Conservation (phyloP, 148 eudicot species). For the Dianthus caryophyllus region DNA sequence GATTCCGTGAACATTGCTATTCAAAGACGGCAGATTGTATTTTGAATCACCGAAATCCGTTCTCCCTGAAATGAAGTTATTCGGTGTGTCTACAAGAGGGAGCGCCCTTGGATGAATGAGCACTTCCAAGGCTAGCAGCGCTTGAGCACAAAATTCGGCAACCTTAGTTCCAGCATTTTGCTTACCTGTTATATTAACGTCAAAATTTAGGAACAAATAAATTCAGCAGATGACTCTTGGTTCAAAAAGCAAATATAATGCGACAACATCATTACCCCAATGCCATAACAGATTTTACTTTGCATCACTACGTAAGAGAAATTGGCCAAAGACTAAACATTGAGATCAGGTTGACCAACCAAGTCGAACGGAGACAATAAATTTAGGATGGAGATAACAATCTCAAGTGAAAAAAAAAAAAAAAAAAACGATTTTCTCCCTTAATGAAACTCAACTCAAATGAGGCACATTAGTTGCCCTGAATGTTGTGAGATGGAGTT, state of each 20-base stretch:
- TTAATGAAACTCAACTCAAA: neutral
- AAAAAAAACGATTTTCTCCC: neutral
- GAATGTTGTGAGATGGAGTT: slow-evolving; percentile 1
- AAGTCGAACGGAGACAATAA: no score
- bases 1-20: slow-evolving; percentile 21
- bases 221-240: no score
- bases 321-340: no score
- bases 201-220: neutral
- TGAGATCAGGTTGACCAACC: no score
- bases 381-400: no score
- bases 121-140: slow-evolving; percentile 68
- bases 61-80: slow-evolving; percentile 13
- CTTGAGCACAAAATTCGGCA: slow-evolving; percentile 66
- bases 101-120: slow-evolving; percentile 79
- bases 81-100: slow-evolving; percentile 46
- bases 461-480: neutral
- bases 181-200: slow-evolving; percentile 38
- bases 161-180: slow-evolving; percentile 60
- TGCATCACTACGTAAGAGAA: no score
- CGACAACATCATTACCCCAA: no score
- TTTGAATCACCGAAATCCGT: slow-evolving; percentile 23
- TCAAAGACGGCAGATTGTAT: slow-evolving; percentile 22
- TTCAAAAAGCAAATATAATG: no score
- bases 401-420: no score
- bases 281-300: no score